Evolutionary conservation across 305 asterid species (phyloP).

Genomic region (Fraxinus paxiana): DNA sequence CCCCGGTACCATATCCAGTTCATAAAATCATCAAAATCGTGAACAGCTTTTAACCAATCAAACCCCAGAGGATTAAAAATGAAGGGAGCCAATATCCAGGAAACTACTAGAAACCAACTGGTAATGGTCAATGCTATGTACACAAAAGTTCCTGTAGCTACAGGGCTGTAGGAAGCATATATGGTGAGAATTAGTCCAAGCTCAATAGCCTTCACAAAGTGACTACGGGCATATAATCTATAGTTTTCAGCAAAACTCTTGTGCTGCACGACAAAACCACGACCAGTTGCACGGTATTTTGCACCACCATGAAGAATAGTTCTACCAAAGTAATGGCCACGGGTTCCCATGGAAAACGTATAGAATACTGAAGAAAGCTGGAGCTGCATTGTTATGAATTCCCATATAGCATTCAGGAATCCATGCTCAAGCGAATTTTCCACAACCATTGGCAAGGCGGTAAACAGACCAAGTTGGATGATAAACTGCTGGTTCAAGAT

Average conservation of each 20-base stretch:
- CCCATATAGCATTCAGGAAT: conserved; percentile 58
- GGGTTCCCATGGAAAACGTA: conserved; percentile 69
- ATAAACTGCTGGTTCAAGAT: conserved; percentile 66
- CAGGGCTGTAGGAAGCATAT: conserved; percentile 46
- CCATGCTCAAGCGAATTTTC: conserved; percentile 67
- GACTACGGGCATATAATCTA: conserved; percentile 48
- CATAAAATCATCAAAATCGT: conserved; percentile 61
- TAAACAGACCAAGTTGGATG: conserved; percentile 56
- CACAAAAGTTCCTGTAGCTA: conserved; percentile 42
- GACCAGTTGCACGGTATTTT: conserved; percentile 50
- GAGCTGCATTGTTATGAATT: conserved; percentile 61
- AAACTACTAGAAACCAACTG: conserved; percentile 64
- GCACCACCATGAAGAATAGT: conserved; percentile 51
- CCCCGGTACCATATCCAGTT: conserved; percentile 64
- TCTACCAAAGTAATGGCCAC: conserved; percentile 59
- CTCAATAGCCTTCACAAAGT: conserved; percentile 53
- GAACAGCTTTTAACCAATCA: conserved; percentile 64
- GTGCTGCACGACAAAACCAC: conserved; percentile 54
- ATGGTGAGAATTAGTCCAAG: conserved; percentile 45
- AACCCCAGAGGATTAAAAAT: conserved; percentile 61
- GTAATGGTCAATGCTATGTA: conserved; percentile 55
- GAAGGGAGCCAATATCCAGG: conserved; percentile 61
- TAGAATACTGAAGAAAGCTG: conserved; percentile 63
- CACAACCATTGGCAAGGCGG: conserved; percentile 62
- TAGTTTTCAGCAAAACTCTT: conserved; percentile 48